phyloP scores from a whole-genome alignment of 176 grass and related monocot genomes.

The Cenchrus purpureus region DNA sequence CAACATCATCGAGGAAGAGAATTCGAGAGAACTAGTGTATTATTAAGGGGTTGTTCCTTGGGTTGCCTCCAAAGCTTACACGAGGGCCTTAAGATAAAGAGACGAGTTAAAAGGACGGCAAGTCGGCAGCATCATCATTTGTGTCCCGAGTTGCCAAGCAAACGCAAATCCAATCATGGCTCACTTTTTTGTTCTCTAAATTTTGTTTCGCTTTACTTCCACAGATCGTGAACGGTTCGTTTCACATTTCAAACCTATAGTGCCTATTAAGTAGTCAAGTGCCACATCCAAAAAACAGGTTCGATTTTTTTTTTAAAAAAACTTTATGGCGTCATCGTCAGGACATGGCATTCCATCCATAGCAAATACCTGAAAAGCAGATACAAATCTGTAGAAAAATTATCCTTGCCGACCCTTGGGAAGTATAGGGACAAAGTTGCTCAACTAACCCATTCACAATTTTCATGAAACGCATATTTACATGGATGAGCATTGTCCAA shows the following conservation, averaged over 20 bases:
- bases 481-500: constrained; percentile 6
- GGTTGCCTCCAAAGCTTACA: not conserved
- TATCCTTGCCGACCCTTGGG: not conserved
- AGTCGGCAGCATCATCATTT: not conserved
- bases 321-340: no score
- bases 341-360: no score
- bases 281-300: not conserved
- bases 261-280: not conserved
- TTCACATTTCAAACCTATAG: not conserved
- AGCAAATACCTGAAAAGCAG: not conserved
- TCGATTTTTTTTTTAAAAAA: no score
- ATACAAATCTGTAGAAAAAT: not conserved
- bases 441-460: constrained; percentile 10
- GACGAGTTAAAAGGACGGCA: not conserved
- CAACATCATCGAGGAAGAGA: not conserved
- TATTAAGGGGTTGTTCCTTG: not conserved
- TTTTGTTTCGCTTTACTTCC: not conserved
- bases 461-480: not conserved
- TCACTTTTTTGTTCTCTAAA: not conserved
- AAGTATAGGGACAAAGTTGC: not conserved
- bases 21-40: not conserved
- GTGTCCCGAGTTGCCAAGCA: not conserved
- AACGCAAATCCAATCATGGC: not conserved
- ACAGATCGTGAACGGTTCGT: not conserved
- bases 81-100: not conserved